Conservation (phyloP, 129 eudicot species). For the Pulicaria dysenterica region DNA sequence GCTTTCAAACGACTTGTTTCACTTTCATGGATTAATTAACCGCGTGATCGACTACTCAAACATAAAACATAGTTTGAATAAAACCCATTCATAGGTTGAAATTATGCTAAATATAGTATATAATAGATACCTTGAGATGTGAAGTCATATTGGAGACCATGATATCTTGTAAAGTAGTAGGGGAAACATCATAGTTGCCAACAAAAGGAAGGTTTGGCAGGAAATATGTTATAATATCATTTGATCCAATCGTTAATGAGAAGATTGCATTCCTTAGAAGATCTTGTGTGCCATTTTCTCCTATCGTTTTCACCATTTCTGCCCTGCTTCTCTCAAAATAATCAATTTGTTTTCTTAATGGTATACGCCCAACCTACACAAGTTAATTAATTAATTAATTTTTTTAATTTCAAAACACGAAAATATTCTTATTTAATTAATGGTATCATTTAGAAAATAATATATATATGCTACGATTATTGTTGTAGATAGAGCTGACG, state of each 20-base stretch:
- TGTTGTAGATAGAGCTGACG: slow-evolving; percentile 10
- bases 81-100: too few relatives aligned
- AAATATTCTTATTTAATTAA: not conserved
- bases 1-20: too few relatives aligned
- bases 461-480: too few relatives aligned
- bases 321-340: slow-evolving; percentile 48
- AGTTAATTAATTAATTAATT: not conserved
- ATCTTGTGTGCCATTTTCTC: slow-evolving; percentile 43
- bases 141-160: slow-evolving; percentile 64
- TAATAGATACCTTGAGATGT: slow-evolving; percentile 53
- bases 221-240: slow-evolving; percentile 58
- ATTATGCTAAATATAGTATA: too few relatives aligned
- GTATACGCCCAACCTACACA: slow-evolving; percentile 57
- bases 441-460: not conserved
- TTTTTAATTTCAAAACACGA: not conserved
- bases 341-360: slow-evolving; percentile 49
- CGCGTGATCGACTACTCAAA: too few relatives aligned
- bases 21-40: too few relatives aligned
- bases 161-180: slow-evolving; percentile 47
- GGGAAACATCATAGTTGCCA: slow-evolving; percentile 38
- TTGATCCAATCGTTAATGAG: slow-evolving; percentile 64
- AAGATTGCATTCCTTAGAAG: slow-evolving; percentile 55
- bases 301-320: slow-evolving; percentile 49
- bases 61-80: too few relatives aligned
- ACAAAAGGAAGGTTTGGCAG: slow-evolving; percentile 56